Base-by-base conservation (phyloP, 116 monocot genomes). In the Phalaenopsis hybrid region DNA sequence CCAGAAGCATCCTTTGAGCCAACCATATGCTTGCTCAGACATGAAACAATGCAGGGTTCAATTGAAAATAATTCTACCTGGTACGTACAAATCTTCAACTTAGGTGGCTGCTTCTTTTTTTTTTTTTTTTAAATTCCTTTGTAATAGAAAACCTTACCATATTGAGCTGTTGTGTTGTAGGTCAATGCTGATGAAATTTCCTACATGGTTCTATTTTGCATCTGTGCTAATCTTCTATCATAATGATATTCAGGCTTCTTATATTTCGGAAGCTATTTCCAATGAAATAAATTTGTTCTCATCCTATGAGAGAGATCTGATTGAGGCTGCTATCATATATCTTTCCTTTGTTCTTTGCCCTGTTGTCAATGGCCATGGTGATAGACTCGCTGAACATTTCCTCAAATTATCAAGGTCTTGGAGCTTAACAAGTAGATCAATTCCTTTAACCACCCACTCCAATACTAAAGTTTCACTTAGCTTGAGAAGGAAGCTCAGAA, bases 151-250 rank as follows among this genome's bases (percentile, higher is more conserved):
- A 52, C 21, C 1, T 31, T 16, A 76, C 57, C 61, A 76, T 44
- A 37, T 86, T 48, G 25, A 57, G 44, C 48, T 80, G 18, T 75
- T 79, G 52, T 74, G 25, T 82, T 92, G 70, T 86, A 97, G 97
- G 97, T 77, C 91, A 74, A 23, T 97, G 83, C 11, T 90, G 82
- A 84, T 97, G 81, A 81, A 79, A 72, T 97, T 97, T 88, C 94
- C 94, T 74, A 79, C 57, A 79, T 97, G 94, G 97, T 94, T 92
- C 79, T 91, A 88, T 85, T 91, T 94, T 76, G 92, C 94, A 58
- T 48, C 81, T 78, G 78, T 85, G 58, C 68, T 94, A 65, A 61
- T 87, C 44, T 91, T 97, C 75, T 80, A 52, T 78, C 41, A 78
- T 84, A 69, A 89, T 74, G 37, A 37, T 41, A 81, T 81, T 58